phyloP scores from a whole-genome alignment of 208 protist species.

The Trypanosoma vivax region DNA sequence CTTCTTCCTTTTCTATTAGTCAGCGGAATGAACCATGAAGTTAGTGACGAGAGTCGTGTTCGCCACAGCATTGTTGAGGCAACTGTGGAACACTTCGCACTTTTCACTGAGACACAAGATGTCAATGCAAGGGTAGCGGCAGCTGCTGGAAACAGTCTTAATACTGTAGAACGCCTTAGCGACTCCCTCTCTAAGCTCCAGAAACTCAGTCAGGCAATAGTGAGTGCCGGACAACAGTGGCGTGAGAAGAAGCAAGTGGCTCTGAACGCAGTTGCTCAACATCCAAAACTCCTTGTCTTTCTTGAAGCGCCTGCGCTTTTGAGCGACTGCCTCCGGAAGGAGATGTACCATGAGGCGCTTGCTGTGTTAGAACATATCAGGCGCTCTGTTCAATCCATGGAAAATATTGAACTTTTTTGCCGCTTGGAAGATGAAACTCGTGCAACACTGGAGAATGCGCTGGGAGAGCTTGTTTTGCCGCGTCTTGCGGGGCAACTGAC shows the following conservation, averaged over 20 bases:
- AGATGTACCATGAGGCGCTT: constrained; percentile 79
- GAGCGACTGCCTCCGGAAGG: constrained; percentile 54
- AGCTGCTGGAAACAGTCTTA: constrained; percentile 27
- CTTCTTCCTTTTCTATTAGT: background rate
- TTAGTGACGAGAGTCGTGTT: constrained; percentile 38
- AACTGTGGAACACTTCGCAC: constrained; percentile 56
- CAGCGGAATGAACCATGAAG: constrained; percentile 9
- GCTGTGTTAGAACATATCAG: constrained; percentile 65
- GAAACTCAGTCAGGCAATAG: constrained; percentile 32
- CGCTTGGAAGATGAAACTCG: constrained; percentile 15
- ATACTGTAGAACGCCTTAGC: constrained; percentile 31
- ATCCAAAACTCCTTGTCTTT: constrained; percentile 63
- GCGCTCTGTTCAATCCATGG: constrained; percentile 20
- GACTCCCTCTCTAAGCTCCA: constrained; percentile 49
- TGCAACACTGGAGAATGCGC: constrained; percentile 22
- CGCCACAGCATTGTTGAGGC: constrained; percentile 54
- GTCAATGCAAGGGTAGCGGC: constrained; percentile 35
- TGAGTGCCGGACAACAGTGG: constrained; percentile 44
- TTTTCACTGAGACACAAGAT: constrained; percentile 48
- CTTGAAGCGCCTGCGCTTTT: constrained; percentile 62
- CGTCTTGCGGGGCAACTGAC: constrained; percentile 52
- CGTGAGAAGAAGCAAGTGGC: constrained; percentile 49
- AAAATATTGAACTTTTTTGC: constrained; percentile 17
- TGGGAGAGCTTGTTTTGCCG: constrained; percentile 49
- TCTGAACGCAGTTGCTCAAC: constrained; percentile 33